Evolutionary conservation across 257 asterid species (phyloP).

Genomic region (Gentiana macrophylla): DNA sequence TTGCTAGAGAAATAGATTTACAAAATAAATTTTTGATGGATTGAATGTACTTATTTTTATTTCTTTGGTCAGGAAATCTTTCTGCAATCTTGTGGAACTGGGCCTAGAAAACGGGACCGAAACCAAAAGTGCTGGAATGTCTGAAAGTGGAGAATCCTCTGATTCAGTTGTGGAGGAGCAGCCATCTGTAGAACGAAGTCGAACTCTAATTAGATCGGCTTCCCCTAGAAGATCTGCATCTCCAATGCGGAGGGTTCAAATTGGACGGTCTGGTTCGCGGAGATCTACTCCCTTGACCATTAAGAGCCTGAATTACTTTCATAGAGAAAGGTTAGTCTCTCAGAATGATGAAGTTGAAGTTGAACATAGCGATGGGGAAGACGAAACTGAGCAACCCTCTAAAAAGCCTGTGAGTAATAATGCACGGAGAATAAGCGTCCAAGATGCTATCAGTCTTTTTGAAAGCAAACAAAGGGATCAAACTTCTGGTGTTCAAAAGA

Average conservation of each 20-base stretch:
- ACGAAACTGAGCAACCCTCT: constrained; percentile 39
- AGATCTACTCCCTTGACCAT: constrained; percentile 83
- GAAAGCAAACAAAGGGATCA: constrained; percentile 86
- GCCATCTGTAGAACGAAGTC: constrained; percentile 63
- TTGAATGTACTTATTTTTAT: background rate
- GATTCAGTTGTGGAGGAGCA: constrained; percentile 71
- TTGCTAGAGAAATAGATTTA: no score
- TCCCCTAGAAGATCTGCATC: constrained; percentile 34
- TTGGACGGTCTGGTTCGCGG: constrained; percentile 22
- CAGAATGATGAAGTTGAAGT: constrained; percentile 44
- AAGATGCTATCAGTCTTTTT: constrained; percentile 85
- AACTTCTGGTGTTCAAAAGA: constrained; percentile 46
- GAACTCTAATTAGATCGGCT: constrained; percentile 61
- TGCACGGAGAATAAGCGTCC: constrained; percentile 76
- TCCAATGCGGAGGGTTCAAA: no score
- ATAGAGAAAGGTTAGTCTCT: constrained; percentile 49
- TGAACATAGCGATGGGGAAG: constrained; percentile 59
- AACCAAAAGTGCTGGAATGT: constrained; percentile 16
- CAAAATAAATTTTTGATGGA: no score
- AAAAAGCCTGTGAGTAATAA: constrained; percentile 41
- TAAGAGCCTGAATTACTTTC: constrained; percentile 60
- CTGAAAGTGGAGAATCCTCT: constrained; percentile 62
- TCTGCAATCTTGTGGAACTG: constrained; percentile 42
- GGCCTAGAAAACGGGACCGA: constrained; percentile 17
- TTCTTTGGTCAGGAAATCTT: constrained; percentile 45